Conservation (phyloP, 2,329 filamentous ascomycete genomes). For the Cladorrhinum sp. region DNA sequence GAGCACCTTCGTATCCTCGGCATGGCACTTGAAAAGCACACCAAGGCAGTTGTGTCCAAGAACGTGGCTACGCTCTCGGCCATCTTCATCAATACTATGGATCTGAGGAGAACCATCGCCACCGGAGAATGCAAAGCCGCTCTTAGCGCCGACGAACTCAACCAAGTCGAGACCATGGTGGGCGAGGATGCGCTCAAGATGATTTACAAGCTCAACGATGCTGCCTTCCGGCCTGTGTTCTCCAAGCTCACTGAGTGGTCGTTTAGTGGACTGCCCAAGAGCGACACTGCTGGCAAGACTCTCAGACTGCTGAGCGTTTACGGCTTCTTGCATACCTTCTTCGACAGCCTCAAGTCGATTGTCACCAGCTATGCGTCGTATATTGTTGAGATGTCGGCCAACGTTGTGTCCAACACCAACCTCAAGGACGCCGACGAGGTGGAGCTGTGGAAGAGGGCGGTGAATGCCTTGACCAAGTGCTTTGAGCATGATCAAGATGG, state of each 20-base stretch:
- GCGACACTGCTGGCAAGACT: slow-evolving; percentile 54
- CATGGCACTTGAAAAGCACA: slow-evolving; percentile 69
- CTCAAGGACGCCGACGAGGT: slow-evolving; percentile 49
- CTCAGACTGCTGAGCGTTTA: slow-evolving; percentile 74
- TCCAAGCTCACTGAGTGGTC: slow-evolving; percentile 82
- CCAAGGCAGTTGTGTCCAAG: slow-evolving; percentile 76
- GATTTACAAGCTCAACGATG: slow-evolving; percentile 95
- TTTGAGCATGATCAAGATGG: slow-evolving; percentile 91
- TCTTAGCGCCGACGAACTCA: slow-evolving; percentile 46
- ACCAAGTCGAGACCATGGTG: slow-evolving; percentile 60
- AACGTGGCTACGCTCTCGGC: slow-evolving; percentile 67
- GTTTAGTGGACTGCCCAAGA: slow-evolving; percentile 56
- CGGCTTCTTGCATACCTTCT: slow-evolving; percentile 75
- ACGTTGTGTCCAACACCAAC: slow-evolving; percentile 41
- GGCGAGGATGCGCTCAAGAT: slow-evolving; percentile 78
- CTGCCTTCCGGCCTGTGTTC: slow-evolving; percentile 89
- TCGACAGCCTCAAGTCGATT: slow-evolving; percentile 84
- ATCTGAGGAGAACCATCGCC: slow-evolving; percentile 60
- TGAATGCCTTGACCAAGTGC: slow-evolving; percentile 68
- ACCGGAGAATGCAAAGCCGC: slow-evolving; percentile 42
- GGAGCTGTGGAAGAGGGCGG: slow-evolving; percentile 64
- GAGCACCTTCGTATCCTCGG: slow-evolving; percentile 70
- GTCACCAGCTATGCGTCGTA: slow-evolving; percentile 91
- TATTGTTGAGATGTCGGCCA: slow-evolving; percentile 69
- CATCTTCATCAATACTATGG: slow-evolving; percentile 58